A percentile compares a stretch with the other conserved stretches of the same genome.
These are phyloP conservation scores for Suhomyces tanzawaensis DNA, from an alignment of 805 yeast species.

Conservation along the genomic window DNA sequence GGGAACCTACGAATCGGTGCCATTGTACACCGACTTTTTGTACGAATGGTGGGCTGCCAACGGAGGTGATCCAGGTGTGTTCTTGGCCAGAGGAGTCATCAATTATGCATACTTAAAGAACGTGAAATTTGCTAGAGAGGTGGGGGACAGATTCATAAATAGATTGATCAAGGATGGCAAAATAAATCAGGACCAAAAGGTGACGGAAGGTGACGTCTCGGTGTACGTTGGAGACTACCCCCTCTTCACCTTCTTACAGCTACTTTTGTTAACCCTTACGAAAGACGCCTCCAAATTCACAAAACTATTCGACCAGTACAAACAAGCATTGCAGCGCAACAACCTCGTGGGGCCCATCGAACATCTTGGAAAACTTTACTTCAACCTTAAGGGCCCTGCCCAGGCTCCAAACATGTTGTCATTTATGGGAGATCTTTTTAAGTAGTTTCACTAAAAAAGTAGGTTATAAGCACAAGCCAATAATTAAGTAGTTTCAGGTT, in stretches of 20 bases:
- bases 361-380: slow-evolving; percentile 60
- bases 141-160: slow-evolving; percentile 23
- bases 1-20: slow-evolving; percentile 57
- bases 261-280: slow-evolving; percentile 59
- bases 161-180: slow-evolving; percentile 6
- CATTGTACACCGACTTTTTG: slow-evolving; percentile 44
- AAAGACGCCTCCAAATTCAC: slow-evolving; percentile 49
- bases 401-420: slow-evolving; percentile 39
- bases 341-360: slow-evolving; percentile 48
- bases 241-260: slow-evolving; percentile 65
- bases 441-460: slow-evolving; percentile 16
- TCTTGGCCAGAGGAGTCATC: slow-evolving; percentile 58
- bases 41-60: slow-evolving; percentile 36
- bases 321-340: slow-evolving; percentile 27
- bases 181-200: slow-evolving; percentile 12
- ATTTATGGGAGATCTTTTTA: slow-evolving; percentile 62
- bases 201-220: slow-evolving; percentile 24
- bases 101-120: slow-evolving; percentile 73
- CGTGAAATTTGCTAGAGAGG: slow-evolving; percentile 52
- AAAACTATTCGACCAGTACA: slow-evolving; percentile 52
- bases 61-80: slow-evolving; percentile 34
- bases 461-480: too few relatives aligned
- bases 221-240: slow-evolving; percentile 38
- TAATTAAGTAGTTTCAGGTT: too few relatives aligned
- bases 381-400: slow-evolving; percentile 25